Evolutionary conservation across 1,284 basidiomycete genomes (phyloP).

Genomic region (Trametes sp.): DNA sequence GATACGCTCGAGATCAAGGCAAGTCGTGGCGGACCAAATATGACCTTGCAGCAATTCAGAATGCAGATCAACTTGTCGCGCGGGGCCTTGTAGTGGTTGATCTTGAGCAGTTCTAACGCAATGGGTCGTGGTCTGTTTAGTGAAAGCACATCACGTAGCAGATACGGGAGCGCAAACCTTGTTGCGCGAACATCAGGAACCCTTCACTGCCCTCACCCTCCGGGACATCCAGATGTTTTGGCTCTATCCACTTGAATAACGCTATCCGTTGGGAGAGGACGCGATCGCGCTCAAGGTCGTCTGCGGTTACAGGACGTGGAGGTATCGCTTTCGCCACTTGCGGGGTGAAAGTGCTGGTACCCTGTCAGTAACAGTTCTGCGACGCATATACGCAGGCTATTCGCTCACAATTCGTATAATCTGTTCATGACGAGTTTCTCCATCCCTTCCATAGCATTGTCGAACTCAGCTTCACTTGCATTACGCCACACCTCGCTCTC

Average conservation of each 20-base stretch:
- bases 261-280: constrained; percentile 91
- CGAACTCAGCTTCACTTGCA: constrained; percentile 84
- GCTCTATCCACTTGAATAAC: constrained; percentile 91
- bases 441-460: constrained; percentile 98
- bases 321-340: constrained; percentile 71
- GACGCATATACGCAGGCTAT: not conserved
- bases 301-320: constrained; percentile 85
- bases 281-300: constrained; percentile 94
- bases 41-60: constrained; percentile 98
- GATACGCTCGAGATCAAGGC: constrained; percentile 15
- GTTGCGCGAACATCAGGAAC: constrained; percentile 93
- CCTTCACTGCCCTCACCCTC: constrained; percentile 74
- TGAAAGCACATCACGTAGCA: not conserved
- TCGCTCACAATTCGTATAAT: constrained; percentile 88
- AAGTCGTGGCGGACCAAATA: constrained; percentile 78
- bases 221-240: constrained; percentile 89
- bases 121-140: not conserved
- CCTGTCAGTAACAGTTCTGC: not conserved
- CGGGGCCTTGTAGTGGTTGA: constrained; percentile 99
- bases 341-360: constrained; percentile 86
- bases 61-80: constrained; percentile 98
- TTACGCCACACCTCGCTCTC: constrained; percentile 85
- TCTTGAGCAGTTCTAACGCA: constrained; percentile 84
- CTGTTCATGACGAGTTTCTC: constrained; percentile 99
- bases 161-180: constrained; percentile 59